Evolutionary conservation across 2,329 filamentous ascomycete species (phyloP), one percentile per base, ranked within the genome.

Genomic region (Massarina eburnea): DNA sequence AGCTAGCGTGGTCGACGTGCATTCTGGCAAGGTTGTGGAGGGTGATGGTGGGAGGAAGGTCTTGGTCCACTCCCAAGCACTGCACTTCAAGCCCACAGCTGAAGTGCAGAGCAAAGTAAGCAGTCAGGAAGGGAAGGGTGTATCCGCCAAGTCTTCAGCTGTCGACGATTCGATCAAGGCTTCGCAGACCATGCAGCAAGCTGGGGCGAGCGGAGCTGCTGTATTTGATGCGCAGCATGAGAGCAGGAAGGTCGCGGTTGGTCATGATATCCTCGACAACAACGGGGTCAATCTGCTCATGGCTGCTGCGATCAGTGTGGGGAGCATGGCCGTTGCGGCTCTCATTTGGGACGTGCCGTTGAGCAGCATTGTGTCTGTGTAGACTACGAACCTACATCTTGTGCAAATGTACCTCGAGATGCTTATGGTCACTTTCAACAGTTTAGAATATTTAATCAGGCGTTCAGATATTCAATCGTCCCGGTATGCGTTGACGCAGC

Each of bases 211-310:
- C 36, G 52, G 52, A 1, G 52, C 39, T 17, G 52, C 42, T 12
- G 60, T 66, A 7, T 65, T 67, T 17, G 66, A 67, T 48, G 49
- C 48, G 6, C 66, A 73, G 45, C 72, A 69, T 34, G 73, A 76
- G 46, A 77, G 73, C 32, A 59, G 74, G 52, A 81, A 81, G 59
- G 76, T 73, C 72, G 81, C 88, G 67, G 86, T 80, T 51, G 71
- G 86, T 76, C 56, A 77, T 73, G 81, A 96, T 66, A 68, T 95
- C 50, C 75, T 99, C 46, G 91, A 95, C 70, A 99, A 99, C 70
- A 99, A 99, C 69, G 88, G 89, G 43, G 91, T 99, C 59, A 99
- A 99, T 69, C 82, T 96, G 46, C 69, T 92, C 45, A 97, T 96
- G 92, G 91, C 92, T 0, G 78, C 82, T 12, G 77, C 78, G 4